Percentiles rank a stretch among this genome's conserved stretches.
Conservation (phyloP, 441 rosid species). For the Gossypium lobatum region DNA sequence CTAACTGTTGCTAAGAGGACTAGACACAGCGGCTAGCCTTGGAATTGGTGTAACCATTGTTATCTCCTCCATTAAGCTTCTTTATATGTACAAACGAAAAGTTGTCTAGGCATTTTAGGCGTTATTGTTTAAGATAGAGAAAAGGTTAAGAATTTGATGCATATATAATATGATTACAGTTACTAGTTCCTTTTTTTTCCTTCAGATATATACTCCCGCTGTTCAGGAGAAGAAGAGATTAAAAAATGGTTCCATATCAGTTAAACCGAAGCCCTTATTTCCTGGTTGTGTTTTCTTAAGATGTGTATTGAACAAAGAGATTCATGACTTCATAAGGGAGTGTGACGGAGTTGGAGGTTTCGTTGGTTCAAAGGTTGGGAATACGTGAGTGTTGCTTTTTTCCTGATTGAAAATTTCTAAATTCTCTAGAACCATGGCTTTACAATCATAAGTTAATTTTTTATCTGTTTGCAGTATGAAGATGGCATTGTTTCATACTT, state of each 20-base stretch:
- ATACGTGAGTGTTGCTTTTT: conserved; percentile 42
- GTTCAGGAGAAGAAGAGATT: conserved; percentile 56
- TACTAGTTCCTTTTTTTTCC: background rate
- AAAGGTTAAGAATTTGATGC: background rate
- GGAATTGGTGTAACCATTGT: background rate
- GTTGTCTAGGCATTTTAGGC: background rate
- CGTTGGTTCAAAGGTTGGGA: conserved; percentile 75
- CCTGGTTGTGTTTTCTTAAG: conserved; percentile 74
- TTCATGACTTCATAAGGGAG: conserved; percentile 66
- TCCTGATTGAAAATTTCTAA: background rate
- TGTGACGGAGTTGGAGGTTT: conserved; percentile 72
- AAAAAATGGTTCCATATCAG: conserved; percentile 57
- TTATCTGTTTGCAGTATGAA: background rate
- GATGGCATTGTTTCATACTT: background rate
- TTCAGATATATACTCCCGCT: conserved; percentile 75
- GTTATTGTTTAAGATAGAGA: background rate
- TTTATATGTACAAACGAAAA: background rate
- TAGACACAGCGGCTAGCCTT: background rate
- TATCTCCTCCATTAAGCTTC: background rate
- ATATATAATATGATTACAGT: background rate
- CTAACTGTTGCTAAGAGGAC: background rate
- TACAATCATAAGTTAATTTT: background rate
- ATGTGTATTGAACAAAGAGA: conserved; percentile 72
- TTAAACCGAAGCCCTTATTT: conserved; percentile 55
- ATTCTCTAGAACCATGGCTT: background rate